Evolutionary conservation across 176 grass and related monocot genomes (phyloP).

Genomic region (Tillandsia fasciculata): DNA sequence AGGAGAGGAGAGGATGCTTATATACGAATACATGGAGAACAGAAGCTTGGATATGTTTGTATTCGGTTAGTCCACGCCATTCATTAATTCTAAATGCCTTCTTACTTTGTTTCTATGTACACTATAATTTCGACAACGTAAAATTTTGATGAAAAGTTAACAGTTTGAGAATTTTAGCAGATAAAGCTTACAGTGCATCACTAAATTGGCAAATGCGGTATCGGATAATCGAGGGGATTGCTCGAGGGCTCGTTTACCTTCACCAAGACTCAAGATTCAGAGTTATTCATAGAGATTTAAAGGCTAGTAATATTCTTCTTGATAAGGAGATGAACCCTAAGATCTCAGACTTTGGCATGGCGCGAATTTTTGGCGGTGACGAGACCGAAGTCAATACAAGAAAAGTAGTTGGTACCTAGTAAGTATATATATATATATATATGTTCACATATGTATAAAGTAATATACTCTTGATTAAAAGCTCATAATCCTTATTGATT

Average conservation of each 20-base stretch:
- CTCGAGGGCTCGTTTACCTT: constrained; percentile 62
- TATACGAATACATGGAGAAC: constrained; percentile 69
- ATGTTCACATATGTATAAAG: no score
- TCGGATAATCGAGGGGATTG: constrained; percentile 56
- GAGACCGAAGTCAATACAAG: constrained; percentile 55
- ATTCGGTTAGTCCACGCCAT: constrained; percentile 30
- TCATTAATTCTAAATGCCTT: background rate
- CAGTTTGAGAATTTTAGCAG: constrained; percentile 10
- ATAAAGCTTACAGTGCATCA: constrained; percentile 33
- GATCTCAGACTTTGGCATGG: constrained; percentile 83
- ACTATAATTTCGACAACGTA: background rate
- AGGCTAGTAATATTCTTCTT: constrained; percentile 71
- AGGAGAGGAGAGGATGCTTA: constrained; percentile 54
- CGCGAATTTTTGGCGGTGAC: constrained; percentile 62
- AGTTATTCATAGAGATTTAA: constrained; percentile 79
- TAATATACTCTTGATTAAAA: background rate
- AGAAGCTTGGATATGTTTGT: constrained; percentile 63
- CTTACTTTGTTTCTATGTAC: background rate
- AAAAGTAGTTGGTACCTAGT: constrained; percentile 81
- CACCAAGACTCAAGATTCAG: constrained; percentile 72
- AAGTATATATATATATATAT: constrained; percentile 24
- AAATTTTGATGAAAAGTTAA: background rate
- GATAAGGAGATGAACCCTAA: constrained; percentile 59
- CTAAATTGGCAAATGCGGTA: constrained; percentile 62
- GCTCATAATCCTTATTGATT: background rate